Conservation (phyloP, 148 eudicot genomes). For the Silene latifolia region DNA sequence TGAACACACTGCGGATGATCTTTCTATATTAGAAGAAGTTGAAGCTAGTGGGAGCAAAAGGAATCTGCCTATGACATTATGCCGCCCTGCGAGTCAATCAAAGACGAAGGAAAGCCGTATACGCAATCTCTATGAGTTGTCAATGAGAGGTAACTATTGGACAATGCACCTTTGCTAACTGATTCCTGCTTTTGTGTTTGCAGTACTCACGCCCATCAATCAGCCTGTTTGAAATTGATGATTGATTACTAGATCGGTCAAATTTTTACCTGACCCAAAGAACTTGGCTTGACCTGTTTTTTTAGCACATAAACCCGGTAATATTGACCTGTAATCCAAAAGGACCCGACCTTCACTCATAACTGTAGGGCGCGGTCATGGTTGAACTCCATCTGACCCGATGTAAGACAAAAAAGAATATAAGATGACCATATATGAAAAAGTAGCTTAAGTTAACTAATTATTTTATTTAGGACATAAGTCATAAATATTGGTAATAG, state of each 20-base stretch:
- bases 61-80: background rate
- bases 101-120: constrained; percentile 48
- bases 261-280: background rate
- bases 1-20: constrained; percentile 18
- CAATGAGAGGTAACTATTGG: constrained; percentile 37
- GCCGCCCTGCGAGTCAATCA: constrained; percentile 19
- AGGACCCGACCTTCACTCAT: background rate
- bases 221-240: background rate
- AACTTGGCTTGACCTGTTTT: background rate
- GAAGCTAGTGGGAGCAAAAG: constrained; percentile 18
- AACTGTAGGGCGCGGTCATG: background rate
- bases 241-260: background rate
- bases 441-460: background rate
- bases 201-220: background rate
- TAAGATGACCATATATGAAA: background rate
- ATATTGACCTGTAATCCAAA: background rate
- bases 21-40: constrained; percentile 12
- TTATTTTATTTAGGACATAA: no score
- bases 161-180: background rate
- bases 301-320: background rate
- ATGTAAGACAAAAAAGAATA: background rate
- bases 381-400: background rate
- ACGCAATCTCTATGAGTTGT: constrained; percentile 54
- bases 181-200: constrained; percentile 7
- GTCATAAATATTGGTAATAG: background rate